Evolutionary conservation across 805 yeast genomes (phyloP), one percentile per base, ranked within the genome.

Genomic region (Torulaspora microellipsoides): DNA sequence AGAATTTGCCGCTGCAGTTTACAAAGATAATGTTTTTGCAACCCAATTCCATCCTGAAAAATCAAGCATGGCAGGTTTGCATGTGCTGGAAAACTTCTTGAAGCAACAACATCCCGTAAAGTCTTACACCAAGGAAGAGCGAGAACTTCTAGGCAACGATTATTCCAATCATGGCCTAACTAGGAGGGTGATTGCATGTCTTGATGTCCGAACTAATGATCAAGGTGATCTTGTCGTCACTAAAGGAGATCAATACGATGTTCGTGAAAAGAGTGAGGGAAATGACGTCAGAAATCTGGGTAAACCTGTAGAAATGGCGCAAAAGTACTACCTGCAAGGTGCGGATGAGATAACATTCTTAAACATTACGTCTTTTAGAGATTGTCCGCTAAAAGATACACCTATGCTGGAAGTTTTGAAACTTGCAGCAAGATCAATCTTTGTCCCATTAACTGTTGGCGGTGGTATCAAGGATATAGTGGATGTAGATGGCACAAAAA

Each of bases 21-120:
- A 81, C 27, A 83, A 75, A 57, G 87, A 75, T 46, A 90, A 88
- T 50, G 70, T 91, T 9, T 86, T 93, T 66, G 96, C 97, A 34
- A 93, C 98, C 1, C 99, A 93, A 65, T 93, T 93, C 66, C 99
- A 93, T 66, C 99, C 99, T n/a, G 99, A 93, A 62, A 93, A 93
- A 65, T 87, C 96, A 3, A 99, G 99, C 10, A 60, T 71, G 15
- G 95, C 96, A 4, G 99, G 99, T 38, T 70, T 93, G 35, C 75
- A 77, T 48, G 79, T 91, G 8, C 75, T 93, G 45, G 75, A 75
- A 45, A 77, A 85, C 23, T 93, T 93, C 60, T 69, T 93, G 54
- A 73, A 73, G 31, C 67, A 64, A 42, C 48, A 51, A 13, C 47
- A 49, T 27, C 54, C 54, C 33, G 45, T 38, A 31, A 52, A 52